phyloP scores from a whole-genome alignment of 2,329 filamentous ascomycete genomes.

The Stagonosporopsis tanaceti region DNA sequence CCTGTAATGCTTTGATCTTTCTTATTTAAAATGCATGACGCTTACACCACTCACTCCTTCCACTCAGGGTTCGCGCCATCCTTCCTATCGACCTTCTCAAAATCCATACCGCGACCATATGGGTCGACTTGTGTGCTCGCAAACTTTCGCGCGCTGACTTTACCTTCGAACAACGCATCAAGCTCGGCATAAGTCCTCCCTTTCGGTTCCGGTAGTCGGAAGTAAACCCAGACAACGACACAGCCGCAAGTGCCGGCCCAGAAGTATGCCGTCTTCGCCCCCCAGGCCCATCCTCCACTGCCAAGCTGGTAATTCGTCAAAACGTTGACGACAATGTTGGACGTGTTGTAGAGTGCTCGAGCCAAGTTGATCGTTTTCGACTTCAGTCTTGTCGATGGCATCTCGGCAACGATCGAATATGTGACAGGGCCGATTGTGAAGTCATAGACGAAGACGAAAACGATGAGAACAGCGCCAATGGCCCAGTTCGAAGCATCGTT shows the following conservation, averaged over 20 bases:
- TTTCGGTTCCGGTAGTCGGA: slow-evolving; percentile 78
- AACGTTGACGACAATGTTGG: slow-evolving; percentile 80
- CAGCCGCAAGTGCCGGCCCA: slow-evolving; percentile 80
- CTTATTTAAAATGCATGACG: too few relatives aligned
- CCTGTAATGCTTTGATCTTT: too few relatives aligned
- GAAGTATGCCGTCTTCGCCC: slow-evolving; percentile 85
- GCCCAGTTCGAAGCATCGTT: slow-evolving; percentile 57
- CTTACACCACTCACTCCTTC: slow-evolving; percentile 22
- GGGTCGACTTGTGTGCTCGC: slow-evolving; percentile 32
- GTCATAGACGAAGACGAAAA: slow-evolving; percentile 75
- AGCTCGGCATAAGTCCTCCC: slow-evolving; percentile 85
- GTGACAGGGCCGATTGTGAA: slow-evolving; percentile 86
- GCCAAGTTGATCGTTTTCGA: slow-evolving; percentile 90
- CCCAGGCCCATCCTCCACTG: slow-evolving; percentile 77
- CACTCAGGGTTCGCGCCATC: slow-evolving; percentile 20
- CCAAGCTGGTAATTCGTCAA: slow-evolving; percentile 62
- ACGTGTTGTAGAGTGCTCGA: slow-evolving; percentile 76
- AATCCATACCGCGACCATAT: slow-evolving; percentile 20
- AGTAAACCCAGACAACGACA: slow-evolving; percentile 80
- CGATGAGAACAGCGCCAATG: slow-evolving; percentile 42
- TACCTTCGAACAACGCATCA: slow-evolving; percentile 77
- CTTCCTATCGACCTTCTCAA: slow-evolving; percentile 23
- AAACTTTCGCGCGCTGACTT: slow-evolving; percentile 38
- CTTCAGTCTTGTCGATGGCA: slow-evolving; percentile 81
- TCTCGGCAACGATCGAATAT: slow-evolving; percentile 84